Conservation (phyloP, 352 stramenopile genomes). For the Phytophthora cryptogea region DNA sequence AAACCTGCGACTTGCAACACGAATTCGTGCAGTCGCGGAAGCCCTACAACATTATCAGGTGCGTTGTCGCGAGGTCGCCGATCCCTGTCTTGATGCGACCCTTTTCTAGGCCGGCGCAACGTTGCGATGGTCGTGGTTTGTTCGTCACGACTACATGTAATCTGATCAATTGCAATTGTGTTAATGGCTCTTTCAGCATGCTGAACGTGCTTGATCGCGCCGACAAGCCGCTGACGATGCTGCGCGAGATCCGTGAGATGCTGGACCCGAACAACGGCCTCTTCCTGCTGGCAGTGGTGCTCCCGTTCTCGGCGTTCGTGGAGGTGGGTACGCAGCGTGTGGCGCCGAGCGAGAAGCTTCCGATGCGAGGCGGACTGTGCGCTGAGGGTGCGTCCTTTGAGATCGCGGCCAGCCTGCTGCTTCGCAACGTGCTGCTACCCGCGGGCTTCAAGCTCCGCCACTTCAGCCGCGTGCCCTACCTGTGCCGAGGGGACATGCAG, state of each 20-base stretch:
- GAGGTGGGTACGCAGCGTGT: slow-evolving; percentile 75
- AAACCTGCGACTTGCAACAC: slow-evolving; percentile 73
- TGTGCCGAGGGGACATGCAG: slow-evolving; percentile 77
- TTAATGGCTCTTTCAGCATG: slow-evolving; percentile 43
- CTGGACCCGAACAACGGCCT: slow-evolving; percentile 72
- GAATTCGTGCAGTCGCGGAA: slow-evolving; percentile 65
- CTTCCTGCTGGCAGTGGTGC: slow-evolving; percentile 78
- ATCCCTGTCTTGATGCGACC: slow-evolving; percentile 8
- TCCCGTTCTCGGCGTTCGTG: slow-evolving; percentile 84
- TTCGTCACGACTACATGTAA: slow-evolving; percentile 30
- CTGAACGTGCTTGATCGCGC: slow-evolving; percentile 85
- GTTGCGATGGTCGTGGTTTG: slow-evolving; percentile 26
- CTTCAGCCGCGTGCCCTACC: slow-evolving; percentile 85
- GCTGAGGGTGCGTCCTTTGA: slow-evolving; percentile 71
- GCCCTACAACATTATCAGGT: slow-evolving; percentile 87
- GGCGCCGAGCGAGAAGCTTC: slow-evolving; percentile 60
- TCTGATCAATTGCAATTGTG: slow-evolving; percentile 17
- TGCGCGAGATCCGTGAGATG: slow-evolving; percentile 74
- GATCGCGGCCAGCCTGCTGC: slow-evolving; percentile 54
- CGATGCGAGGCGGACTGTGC: slow-evolving; percentile 71
- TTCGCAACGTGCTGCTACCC: slow-evolving; percentile 69
- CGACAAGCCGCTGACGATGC: slow-evolving; percentile 81
- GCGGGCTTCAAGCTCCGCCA: slow-evolving; percentile 78
- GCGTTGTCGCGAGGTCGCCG: slow-evolving; percentile 11
- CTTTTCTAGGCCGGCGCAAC: slow-evolving; percentile 31